A percentile compares a stretch with the other conserved stretches of the same genome.
These are phyloP conservation scores for Vitis labrusca DNA, from an alignment of 164 flowering plant species.

Conservation along the genomic window DNA sequence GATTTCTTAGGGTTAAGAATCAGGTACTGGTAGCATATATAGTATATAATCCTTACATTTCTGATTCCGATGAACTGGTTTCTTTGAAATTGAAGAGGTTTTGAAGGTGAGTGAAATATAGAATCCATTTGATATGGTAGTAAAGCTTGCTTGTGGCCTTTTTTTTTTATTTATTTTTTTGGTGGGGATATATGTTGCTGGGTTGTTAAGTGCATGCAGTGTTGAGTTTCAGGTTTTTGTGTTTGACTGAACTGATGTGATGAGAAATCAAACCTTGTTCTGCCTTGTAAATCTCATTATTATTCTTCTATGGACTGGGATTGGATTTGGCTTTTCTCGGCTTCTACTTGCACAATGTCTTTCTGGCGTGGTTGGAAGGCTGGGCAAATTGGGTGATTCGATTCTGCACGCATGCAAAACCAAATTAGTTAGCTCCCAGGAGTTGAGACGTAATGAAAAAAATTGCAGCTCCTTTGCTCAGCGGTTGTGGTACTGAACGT, in stretches of 20 bases:
- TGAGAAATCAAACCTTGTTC: background rate
- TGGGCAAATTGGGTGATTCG: too few species aligned
- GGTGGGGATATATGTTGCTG: background rate
- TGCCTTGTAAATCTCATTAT: background rate
- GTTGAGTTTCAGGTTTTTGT: background rate
- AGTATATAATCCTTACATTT: background rate
- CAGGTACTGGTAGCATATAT: background rate
- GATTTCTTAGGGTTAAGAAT: background rate
- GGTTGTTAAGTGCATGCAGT: background rate
- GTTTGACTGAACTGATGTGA: background rate
- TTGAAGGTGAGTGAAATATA: background rate
- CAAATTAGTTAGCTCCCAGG: too few species aligned
- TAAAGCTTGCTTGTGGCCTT: background rate
- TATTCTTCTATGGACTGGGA: background rate
- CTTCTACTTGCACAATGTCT: too few species aligned
- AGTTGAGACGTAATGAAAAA: too few species aligned
- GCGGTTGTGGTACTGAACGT: too few species aligned
- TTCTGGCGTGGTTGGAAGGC: too few species aligned
- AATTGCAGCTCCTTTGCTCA: too few species aligned
- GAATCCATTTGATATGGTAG: background rate
- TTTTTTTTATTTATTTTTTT: background rate
- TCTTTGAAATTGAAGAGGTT: background rate
- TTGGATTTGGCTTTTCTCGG: too few species aligned
- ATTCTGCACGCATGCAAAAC: too few species aligned
- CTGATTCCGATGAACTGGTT: slow-evolving; percentile 2